phyloP scores from a whole-genome alignment of 2,329 filamentous ascomycete genomes.

The Penicillium rolfsii region DNA sequence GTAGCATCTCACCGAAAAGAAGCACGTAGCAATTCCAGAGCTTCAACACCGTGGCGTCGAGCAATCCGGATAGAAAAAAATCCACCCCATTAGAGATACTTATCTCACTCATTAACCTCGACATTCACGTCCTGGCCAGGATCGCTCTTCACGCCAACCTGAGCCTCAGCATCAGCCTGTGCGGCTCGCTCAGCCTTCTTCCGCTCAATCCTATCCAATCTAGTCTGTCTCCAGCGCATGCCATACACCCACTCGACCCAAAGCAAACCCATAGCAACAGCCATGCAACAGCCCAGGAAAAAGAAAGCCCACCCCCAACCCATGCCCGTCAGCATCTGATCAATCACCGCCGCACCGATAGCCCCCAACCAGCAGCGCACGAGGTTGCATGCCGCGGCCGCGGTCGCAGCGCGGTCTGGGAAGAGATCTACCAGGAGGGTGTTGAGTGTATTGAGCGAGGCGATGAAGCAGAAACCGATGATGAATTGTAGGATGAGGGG shows the following conservation, averaged over 20 bases:
- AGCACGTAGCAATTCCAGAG: not conserved
- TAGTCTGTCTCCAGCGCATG: slow-evolving; percentile 28
- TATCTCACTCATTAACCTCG: not conserved
- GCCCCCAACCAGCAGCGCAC: slow-evolving; percentile 47
- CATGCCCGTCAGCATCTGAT: slow-evolving; percentile 44
- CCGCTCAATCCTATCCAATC: slow-evolving; percentile 15
- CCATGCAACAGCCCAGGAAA: slow-evolving; percentile 32
- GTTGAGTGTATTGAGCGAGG: slow-evolving; percentile 44
- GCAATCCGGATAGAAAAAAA: not conserved
- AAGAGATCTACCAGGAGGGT: slow-evolving; percentile 52
- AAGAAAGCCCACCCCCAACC: slow-evolving; percentile 50
- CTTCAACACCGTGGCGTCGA: not conserved
- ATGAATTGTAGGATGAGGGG: slow-evolving; percentile 41
- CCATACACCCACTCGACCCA: slow-evolving; percentile 23
- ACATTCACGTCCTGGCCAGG: not conserved
- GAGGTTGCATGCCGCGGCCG: slow-evolving; percentile 48
- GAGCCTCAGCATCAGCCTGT: not conserved
- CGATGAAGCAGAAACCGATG: slow-evolving; percentile 40
- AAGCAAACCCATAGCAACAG: slow-evolving; percentile 21
- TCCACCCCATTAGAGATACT: not conserved
- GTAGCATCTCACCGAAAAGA: not conserved
- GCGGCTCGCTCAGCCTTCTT: slow-evolving; percentile 14
- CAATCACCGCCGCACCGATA: slow-evolving; percentile 42
- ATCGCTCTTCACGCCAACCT: not conserved
- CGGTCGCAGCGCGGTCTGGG: slow-evolving; percentile 41